Evolutionary conservation across 129 eudicot genomes (phyloP), one percentile per base, ranked within the genome.

Genomic region (Escallonia herrerae): DNA sequence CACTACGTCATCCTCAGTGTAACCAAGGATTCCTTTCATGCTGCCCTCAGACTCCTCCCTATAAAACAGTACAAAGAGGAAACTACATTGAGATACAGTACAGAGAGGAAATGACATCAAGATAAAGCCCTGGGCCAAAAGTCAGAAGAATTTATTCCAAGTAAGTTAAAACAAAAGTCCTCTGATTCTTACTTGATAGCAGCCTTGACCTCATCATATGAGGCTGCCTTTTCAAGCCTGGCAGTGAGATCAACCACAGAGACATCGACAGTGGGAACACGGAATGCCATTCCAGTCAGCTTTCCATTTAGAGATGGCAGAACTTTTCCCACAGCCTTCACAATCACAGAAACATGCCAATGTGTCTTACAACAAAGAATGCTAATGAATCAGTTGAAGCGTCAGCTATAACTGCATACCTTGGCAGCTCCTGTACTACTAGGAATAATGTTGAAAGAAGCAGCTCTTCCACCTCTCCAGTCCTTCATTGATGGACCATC

Each of bases 381-480:
- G 33, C 33, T 22, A 22, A 22, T 22, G 33, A 22, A 22, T 22
- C 33, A 22, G 33, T 22, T 22, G 33, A 22, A 22, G 33, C 33
- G 33, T 22, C 33, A 22, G 33, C 33, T 22, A 22, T 22, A 64
- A 56, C 8, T 3, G 48, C 62, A 72, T 71, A 82, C 96, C 94
- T 89, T 89, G 57, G 96, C 96, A 67, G 94, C 96, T 68, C 96
- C 96, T 48, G 96, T 89, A 76, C 96, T 85, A 73, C 94, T 89
- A 11, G 96, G 96, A 64, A 89, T 85, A 15, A 89, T 89, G 76
- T 89, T 89, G 79, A 89, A 85, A 45, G 96, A 85, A 66, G 96
- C 96, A 57, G 96, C 96, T 69, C 96, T 73, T 72, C 94, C 96
- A 50, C 96, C 94, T 79, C 96, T 89, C 96, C 94, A 89, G 46